These are phyloP conservation scores for Ceratocystis huliohia DNA, from an alignment of 2,329 filamentous ascomycete species.

Conservation along the genomic window DNA sequence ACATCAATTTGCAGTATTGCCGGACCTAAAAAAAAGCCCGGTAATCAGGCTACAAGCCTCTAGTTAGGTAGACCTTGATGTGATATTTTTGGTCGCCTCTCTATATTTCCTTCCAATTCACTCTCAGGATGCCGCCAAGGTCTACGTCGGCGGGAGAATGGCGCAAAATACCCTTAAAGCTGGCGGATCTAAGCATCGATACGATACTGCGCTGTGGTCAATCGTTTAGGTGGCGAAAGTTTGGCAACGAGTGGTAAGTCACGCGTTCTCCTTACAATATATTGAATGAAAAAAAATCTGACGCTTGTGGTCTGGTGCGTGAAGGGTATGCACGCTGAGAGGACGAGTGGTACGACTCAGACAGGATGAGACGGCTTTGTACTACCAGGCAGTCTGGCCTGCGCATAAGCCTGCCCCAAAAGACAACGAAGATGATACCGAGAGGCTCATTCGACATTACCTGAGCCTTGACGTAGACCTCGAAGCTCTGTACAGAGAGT, in stretches of 20 bases:
- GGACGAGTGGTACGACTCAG: conserved; percentile 74
- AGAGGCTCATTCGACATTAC: conserved; percentile 66
- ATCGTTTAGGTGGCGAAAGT: conserved; percentile 89
- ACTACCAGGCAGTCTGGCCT: conserved; percentile 63
- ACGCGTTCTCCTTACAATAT: background rate
- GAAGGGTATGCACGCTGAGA: conserved; percentile 66
- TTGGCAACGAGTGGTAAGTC: conserved; percentile 66
- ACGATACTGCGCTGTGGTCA: conserved; percentile 91
- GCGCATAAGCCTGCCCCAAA: conserved; percentile 19
- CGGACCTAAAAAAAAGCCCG: background rate
- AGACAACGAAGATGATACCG: conserved; percentile 48
- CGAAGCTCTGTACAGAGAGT: conserved; percentile 64
- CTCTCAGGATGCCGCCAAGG: conserved; percentile 16
- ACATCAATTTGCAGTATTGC: background rate
- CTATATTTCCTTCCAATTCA: background rate
- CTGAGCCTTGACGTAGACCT: conserved; percentile 76
- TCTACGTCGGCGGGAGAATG: conserved; percentile 35
- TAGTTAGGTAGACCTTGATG: conserved; percentile 6
- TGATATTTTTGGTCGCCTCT: conserved; percentile 7
- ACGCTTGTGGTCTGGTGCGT: conserved; percentile 9
- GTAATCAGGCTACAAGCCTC: conserved; percentile 1
- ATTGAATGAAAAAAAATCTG: background rate
- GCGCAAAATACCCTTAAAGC: conserved; percentile 70
- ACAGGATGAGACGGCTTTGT: conserved; percentile 65
- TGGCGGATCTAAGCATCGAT: conserved; percentile 83